Evolutionary conservation across 805 yeast species (phyloP).

Genomic region (Lachancea cidri): DNA sequence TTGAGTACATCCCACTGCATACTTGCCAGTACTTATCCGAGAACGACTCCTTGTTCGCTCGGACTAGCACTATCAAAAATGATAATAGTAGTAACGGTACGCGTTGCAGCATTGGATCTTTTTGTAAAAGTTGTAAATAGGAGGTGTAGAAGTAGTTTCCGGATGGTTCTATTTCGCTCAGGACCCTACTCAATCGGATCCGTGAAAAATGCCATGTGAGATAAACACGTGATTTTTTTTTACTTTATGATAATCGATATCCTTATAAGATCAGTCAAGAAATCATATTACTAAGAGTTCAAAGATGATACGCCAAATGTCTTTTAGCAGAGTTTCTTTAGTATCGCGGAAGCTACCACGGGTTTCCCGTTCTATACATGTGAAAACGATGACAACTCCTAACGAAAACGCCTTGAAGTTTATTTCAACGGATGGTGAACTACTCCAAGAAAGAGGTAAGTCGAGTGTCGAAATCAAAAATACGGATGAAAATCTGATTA

Average conservation of each 20-base stretch:
- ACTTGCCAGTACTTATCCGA: constrained; percentile 52
- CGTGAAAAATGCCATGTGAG: background rate
- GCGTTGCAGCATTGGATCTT: background rate
- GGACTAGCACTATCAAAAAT: constrained; percentile 11
- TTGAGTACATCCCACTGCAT: constrained; percentile 88
- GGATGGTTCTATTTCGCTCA: background rate
- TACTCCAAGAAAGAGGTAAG: constrained; percentile 29
- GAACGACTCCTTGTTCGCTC: constrained; percentile 43
- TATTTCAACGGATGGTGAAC: constrained; percentile 36
- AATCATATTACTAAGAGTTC: background rate
- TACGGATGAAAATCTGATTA: constrained; percentile 30
- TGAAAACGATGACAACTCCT: constrained; percentile 58
- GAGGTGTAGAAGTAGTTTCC: background rate
- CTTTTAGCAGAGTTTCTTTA: background rate
- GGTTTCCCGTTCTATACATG: constrained; percentile 11
- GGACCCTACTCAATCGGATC: background rate
- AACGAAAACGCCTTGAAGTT: constrained; percentile 73
- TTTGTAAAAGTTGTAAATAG: background rate
- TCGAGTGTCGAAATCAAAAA: constrained; percentile 31
- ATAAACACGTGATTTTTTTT: background rate
- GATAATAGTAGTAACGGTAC: constrained; percentile 8
- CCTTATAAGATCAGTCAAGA: background rate
- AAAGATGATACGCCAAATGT: background rate
- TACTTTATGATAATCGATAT: too few relatives aligned
- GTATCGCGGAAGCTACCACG: background rate